phyloP scores from a whole-genome alignment of 2,329 filamentous ascomycete species.

The Penicillium sp. region DNA sequence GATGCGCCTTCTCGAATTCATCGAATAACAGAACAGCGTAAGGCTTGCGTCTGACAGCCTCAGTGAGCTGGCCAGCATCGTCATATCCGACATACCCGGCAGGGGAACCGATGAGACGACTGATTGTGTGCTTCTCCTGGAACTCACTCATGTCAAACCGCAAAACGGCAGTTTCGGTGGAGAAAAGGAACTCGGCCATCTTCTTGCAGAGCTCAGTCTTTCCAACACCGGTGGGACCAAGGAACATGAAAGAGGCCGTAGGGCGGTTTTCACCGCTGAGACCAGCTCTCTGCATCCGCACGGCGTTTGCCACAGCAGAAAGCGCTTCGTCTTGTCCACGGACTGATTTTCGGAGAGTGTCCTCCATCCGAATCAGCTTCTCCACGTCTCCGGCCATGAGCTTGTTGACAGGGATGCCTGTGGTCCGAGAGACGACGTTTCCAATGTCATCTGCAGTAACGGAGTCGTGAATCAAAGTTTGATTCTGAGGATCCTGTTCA shows the following conservation, averaged over 20 bases:
- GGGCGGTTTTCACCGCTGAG: conserved; percentile 88
- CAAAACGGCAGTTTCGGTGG: conserved; percentile 83
- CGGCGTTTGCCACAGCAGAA: conserved; percentile 84
- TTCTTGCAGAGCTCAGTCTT: conserved; percentile 98
- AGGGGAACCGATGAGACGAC: conserved; percentile 84
- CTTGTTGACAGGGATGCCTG: conserved; percentile 89
- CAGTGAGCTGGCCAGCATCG: conserved; percentile 91
- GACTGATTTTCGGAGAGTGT: conserved; percentile 76
- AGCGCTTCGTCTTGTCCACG: conserved; percentile 93
- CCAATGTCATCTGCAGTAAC: conserved; percentile 96
- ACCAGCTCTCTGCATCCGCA: conserved; percentile 88
- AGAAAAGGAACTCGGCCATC: conserved; percentile 88
- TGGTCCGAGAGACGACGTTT: conserved; percentile 82
- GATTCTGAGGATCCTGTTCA: conserved; percentile 45
- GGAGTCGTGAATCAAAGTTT: conserved; percentile 80
- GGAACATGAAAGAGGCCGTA: conserved; percentile 93
- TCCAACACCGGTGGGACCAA: conserved; percentile 92
- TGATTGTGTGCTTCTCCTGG: conserved; percentile 95
- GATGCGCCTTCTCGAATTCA: conserved; percentile 96
- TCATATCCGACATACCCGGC: conserved; percentile 97
- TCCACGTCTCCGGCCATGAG: conserved; percentile 91
- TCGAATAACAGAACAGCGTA: conserved; percentile 95
- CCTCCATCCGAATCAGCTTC: conserved; percentile 94
- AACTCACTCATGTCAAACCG: conserved; percentile 98
- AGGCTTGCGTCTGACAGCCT: conserved; percentile 90